These are phyloP conservation scores for Colletotrichum sublineola DNA, from an alignment of 2,329 filamentous ascomycete genomes.

Conservation along the genomic window DNA sequence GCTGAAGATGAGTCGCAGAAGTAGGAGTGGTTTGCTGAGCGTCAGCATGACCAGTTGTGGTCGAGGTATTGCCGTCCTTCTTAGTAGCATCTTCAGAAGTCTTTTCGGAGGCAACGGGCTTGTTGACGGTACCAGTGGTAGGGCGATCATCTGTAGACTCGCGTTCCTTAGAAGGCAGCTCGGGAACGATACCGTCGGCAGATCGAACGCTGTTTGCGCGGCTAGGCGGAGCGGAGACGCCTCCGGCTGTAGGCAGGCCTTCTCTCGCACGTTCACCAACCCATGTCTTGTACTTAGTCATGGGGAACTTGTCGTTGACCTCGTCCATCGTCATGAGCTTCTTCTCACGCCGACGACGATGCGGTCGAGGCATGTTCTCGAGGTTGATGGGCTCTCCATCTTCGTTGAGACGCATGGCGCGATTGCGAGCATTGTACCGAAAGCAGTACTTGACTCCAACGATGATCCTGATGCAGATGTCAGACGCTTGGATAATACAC, in stretches of 20 bases:
- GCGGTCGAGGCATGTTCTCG: constrained; percentile 85
- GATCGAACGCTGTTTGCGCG: constrained; percentile 80
- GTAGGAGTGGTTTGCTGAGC: constrained; percentile 27
- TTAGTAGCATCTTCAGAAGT: constrained; percentile 17
- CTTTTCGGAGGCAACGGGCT: constrained; percentile 33
- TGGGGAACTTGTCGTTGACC: constrained; percentile 96
- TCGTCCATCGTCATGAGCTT: constrained; percentile 99
- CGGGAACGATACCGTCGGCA: constrained; percentile 66
- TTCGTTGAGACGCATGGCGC: constrained; percentile 80
- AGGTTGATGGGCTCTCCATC: constrained; percentile 92
- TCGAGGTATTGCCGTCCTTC: constrained; percentile 33
- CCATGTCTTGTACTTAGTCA: constrained; percentile 98
- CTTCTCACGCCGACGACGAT: constrained; percentile 92
- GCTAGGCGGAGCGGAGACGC: constrained; percentile 81
- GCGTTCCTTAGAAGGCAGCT: constrained; percentile 55
- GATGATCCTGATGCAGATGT: constrained; percentile 82
- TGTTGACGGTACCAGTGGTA: constrained; percentile 25
- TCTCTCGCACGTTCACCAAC: constrained; percentile 84
- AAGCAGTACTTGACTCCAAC: constrained; percentile 99
- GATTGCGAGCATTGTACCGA: constrained; percentile 94
- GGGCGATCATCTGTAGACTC: constrained; percentile 56
- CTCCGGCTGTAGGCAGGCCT: constrained; percentile 86
- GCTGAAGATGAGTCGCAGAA: constrained; percentile 51
- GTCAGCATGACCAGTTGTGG: constrained; percentile 7
- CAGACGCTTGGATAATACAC: constrained; percentile 3